phyloP scores from a whole-genome alignment of 352 stramenopile species.

The Discostella stelligera region DNA sequence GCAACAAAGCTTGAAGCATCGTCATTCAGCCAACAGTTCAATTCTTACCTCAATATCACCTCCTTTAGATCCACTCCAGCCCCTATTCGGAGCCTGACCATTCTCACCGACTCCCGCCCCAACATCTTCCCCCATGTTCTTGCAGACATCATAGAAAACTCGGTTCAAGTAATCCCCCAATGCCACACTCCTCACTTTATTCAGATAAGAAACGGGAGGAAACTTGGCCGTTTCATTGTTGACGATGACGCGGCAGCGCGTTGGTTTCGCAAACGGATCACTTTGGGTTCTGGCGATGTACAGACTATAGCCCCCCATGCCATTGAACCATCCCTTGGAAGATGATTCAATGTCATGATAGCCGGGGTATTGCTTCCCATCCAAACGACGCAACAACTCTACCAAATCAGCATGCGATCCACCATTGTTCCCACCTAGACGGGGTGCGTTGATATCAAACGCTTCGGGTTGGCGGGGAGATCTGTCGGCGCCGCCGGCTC shows the following conservation, averaged over 20 bases:
- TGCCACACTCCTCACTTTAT: conserved; percentile 85
- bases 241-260: conserved; percentile 89
- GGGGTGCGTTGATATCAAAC: conserved; percentile 27
- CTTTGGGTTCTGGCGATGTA: conserved; percentile 91
- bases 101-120: conserved; percentile 74
- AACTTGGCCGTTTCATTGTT: conserved; percentile 83
- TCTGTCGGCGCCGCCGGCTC: conserved; percentile 14
- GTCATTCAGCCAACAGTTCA: not conserved
- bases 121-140: conserved; percentile 78
- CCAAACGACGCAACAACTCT: conserved; percentile 71
- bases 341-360: conserved; percentile 88
- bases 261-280: conserved; percentile 94
- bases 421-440: conserved; percentile 38
- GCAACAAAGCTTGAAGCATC: not conserved
- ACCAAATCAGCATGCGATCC: conserved; percentile 70
- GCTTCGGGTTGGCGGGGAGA: conserved; percentile 3
- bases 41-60: conserved; percentile 87
- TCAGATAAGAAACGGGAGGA: conserved; percentile 82
- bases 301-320: conserved; percentile 81
- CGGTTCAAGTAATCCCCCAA: conserved; percentile 90
- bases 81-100: conserved; percentile 25
- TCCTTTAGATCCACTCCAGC: conserved; percentile 85
- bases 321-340: conserved; percentile 68
- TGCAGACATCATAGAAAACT: conserved; percentile 81
- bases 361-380: conserved; percentile 80